Percentiles rank a stretch among this genome's conserved stretches.
phyloP scores from a whole-genome alignment of 768 basidiomycete species.

The Boletus reticulatus region DNA sequence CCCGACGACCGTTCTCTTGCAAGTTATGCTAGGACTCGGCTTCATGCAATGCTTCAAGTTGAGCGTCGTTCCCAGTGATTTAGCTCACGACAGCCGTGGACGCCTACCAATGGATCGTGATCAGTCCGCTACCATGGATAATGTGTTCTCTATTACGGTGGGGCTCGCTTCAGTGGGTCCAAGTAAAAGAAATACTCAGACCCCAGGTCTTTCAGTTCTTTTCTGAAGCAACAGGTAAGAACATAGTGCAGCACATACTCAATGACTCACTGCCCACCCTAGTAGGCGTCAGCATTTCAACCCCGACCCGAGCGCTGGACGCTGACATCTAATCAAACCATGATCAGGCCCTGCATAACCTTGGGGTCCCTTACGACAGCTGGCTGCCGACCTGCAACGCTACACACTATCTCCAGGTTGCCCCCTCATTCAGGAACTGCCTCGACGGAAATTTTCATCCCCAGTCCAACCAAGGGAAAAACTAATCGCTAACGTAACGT shows the following conservation, averaged over 20 bases:
- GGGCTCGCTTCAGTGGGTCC: background rate
- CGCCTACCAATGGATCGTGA: slow-evolving; percentile 12
- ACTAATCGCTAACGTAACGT: slow-evolving; percentile 25
- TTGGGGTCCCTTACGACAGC: slow-evolving; percentile 24
- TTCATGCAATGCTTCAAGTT: background rate
- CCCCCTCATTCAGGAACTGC: slow-evolving; percentile 14
- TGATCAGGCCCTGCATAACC: background rate
- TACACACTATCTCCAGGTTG: slow-evolving; percentile 21
- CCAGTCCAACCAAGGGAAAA: slow-evolving; percentile 8
- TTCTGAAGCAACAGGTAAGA: background rate
- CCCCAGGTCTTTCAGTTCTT: background rate
- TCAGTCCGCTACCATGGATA: slow-evolving; percentile 2
- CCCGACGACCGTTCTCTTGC: background rate
- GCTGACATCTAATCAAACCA: background rate
- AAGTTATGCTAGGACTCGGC: background rate
- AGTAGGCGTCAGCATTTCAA: background rate
- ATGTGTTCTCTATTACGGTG: background rate
- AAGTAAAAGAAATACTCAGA: background rate
- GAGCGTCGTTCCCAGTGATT: slow-evolving; percentile 3
- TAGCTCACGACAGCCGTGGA: slow-evolving; percentile 6
- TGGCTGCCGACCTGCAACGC: slow-evolving; percentile 11
- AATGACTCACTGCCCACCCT: background rate
- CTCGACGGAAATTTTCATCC: slow-evolving; percentile 14
- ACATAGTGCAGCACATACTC: background rate
- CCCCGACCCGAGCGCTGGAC: background rate